A percentile compares a stretch with the other conserved stretches of the same genome.
Evolutionary conservation across 108 stramenopile genomes (phyloP).

Genomic region (Cylindrotheca fusiformis): DNA sequence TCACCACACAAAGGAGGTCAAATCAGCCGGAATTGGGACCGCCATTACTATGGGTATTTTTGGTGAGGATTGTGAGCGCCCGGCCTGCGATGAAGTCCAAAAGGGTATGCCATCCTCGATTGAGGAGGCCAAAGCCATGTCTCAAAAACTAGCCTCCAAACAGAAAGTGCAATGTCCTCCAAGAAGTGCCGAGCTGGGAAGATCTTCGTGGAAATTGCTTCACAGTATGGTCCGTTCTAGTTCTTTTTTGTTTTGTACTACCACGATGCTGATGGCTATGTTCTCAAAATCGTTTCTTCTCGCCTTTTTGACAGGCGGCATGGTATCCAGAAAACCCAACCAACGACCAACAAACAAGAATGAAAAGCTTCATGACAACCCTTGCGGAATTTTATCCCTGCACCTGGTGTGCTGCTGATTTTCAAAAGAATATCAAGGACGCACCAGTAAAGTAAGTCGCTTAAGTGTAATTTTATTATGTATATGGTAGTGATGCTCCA

Average conservation of each 20-base stretch:
- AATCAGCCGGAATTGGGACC: no score
- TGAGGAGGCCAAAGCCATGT: conserved; percentile 24
- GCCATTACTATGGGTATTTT: background rate
- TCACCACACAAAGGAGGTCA: no score
- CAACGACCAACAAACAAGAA: conserved; percentile 43
- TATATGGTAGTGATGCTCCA: background rate
- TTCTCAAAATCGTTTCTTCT: background rate
- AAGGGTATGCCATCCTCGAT: conserved; percentile 50
- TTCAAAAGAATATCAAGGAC: conserved; percentile 63
- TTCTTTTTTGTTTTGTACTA: background rate
- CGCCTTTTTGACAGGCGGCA: conserved; percentile 46
- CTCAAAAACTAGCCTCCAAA: conserved; percentile 32
- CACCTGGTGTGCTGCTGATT: conserved; percentile 77
- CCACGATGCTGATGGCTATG: background rate
- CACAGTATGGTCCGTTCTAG: conserved; percentile 68
- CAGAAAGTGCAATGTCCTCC: conserved; percentile 64
- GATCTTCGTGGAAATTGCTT: conserved; percentile 70
- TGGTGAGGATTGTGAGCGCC: conserved; percentile 78
- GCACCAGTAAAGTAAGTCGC: conserved; percentile 56
- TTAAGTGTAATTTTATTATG: background rate
- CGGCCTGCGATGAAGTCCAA: conserved; percentile 80
- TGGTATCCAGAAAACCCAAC: conserved; percentile 88
- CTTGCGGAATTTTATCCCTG: conserved; percentile 86
- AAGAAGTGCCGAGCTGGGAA: conserved; percentile 61
- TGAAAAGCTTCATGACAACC: conserved; percentile 60